Percentiles rank a stretch among this genome's conserved stretches.
These are phyloP conservation scores for Barnettozyma vustinii DNA, from an alignment of 805 yeast species.

Conservation along the genomic window DNA sequence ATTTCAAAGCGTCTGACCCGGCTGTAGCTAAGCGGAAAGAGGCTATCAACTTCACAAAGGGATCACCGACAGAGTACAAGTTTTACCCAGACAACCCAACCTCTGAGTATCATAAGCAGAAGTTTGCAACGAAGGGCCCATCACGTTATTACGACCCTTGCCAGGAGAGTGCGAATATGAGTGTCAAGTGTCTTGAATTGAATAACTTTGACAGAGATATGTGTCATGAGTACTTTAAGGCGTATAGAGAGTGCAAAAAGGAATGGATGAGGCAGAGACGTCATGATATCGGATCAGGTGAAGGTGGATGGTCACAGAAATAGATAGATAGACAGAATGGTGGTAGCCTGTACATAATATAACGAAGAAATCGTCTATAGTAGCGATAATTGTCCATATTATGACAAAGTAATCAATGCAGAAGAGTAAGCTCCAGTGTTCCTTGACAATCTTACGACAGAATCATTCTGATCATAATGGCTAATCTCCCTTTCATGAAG, in stretches of 20 bases:
- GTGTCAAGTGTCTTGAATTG: constrained; percentile 74
- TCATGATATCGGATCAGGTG: constrained; percentile 25
- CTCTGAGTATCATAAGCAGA: constrained; percentile 57
- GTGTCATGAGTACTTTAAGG: constrained; percentile 82
- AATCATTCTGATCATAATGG: constrained; percentile 6
- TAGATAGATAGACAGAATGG: background rate
- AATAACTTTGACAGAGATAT: constrained; percentile 64
- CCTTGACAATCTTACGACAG: constrained; percentile 1
- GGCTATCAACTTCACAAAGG: constrained; percentile 52
- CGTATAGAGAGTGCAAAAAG: constrained; percentile 87
- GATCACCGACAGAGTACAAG: constrained; percentile 46
- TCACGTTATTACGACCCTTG: constrained; percentile 92
- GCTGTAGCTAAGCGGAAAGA: constrained; percentile 30
- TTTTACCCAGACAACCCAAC: constrained; percentile 89
- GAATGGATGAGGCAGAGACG: constrained; percentile 52
- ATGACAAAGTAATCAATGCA: constrained; percentile 2
- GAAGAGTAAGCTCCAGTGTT: constrained; percentile 4
- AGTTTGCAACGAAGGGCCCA: constrained; percentile 70
- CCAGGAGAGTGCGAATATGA: constrained; percentile 81
- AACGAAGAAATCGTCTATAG: background rate
- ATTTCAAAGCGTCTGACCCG: constrained; percentile 20
- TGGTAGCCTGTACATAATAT: constrained; percentile 2
- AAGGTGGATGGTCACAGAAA: constrained; percentile 20
- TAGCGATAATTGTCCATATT: background rate
- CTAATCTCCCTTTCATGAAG: constrained; percentile 8